Conservation (phyloP, 202 grass and related monocot species). For the Brachypodium distachyon region DNA sequence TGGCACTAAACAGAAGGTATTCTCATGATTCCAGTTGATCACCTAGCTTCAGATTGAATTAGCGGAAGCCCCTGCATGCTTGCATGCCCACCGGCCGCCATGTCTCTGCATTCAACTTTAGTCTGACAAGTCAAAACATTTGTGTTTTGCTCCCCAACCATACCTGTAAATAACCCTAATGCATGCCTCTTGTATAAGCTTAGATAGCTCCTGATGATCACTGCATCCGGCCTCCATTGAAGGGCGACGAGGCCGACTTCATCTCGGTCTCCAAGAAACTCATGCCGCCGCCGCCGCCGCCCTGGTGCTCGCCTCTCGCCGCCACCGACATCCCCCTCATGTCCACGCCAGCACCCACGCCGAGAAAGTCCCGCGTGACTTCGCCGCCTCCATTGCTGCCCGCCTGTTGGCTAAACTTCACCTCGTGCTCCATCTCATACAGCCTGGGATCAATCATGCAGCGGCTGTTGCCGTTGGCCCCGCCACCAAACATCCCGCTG, state of each 20-base stretch:
- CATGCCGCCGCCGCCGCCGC: conserved; percentile 33
- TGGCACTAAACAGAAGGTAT: not conserved
- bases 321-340: conserved; percentile 36
- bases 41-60: conserved; percentile 5
- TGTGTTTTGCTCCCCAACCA: conserved; percentile 16
- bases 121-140: conserved; percentile 3
- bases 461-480: conserved; percentile 16
- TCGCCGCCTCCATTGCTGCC: conserved; percentile 15
- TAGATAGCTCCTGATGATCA: too few species aligned
- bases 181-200: conserved; percentile 19
- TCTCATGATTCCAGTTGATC: conserved; percentile 9
- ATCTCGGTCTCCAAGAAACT: conserved; percentile 71
- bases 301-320: conserved; percentile 42
- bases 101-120: conserved; percentile 1
- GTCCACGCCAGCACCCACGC: conserved; percentile 38
- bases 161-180: not conserved
- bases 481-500: conserved; percentile 39
- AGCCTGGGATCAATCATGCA: conserved; percentile 47
- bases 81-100: not conserved
- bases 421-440: conserved; percentile 62
- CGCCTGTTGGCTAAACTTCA: conserved; percentile 50
- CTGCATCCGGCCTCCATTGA: conserved; percentile 55
- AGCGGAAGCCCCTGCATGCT: not conserved
- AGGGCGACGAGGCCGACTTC: conserved; percentile 64
- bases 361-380: conserved; percentile 91